Conservation (phyloP, 2,329 filamentous ascomycete species). For the Penicillium sp. region DNA sequence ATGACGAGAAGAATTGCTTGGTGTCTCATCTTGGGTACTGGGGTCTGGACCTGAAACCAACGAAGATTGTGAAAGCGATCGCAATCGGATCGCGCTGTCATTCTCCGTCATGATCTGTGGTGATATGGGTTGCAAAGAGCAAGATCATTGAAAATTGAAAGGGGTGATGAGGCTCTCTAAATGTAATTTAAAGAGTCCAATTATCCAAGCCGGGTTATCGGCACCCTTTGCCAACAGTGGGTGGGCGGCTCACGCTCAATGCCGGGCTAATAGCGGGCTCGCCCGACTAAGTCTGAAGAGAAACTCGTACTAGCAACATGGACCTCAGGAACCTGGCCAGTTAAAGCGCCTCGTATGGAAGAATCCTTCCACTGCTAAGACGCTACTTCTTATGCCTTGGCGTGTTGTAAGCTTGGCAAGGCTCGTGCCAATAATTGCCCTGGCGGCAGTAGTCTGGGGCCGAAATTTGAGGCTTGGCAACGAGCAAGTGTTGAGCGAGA, state of each 20-base stretch:
- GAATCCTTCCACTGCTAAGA: not conserved
- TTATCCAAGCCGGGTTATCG: not conserved
- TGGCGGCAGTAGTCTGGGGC: not conserved
- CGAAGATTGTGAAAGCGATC: not conserved
- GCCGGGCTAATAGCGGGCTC: not conserved
- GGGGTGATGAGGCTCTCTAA: not conserved
- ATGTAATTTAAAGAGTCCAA: not conserved
- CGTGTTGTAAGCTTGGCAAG: not conserved
- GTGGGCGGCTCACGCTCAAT: not conserved
- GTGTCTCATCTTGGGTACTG: not conserved
- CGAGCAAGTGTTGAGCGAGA: not conserved
- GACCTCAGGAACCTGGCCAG: not conserved
- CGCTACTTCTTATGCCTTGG: not conserved
- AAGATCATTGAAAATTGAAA: not conserved
- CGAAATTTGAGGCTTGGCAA: not conserved
- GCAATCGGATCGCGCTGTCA: slow-evolving; percentile 2
- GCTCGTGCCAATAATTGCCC: not conserved
- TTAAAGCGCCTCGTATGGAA: not conserved
- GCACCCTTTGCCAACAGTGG: not conserved
- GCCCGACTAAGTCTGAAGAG: not conserved
- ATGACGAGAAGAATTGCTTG: not conserved
- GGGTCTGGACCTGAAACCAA: not conserved
- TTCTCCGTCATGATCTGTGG: not conserved
- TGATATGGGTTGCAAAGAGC: not conserved
- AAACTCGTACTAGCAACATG: not conserved